phyloP scores from a whole-genome alignment of 176 grass and related monocot genomes.

The Leersia perrieri region DNA sequence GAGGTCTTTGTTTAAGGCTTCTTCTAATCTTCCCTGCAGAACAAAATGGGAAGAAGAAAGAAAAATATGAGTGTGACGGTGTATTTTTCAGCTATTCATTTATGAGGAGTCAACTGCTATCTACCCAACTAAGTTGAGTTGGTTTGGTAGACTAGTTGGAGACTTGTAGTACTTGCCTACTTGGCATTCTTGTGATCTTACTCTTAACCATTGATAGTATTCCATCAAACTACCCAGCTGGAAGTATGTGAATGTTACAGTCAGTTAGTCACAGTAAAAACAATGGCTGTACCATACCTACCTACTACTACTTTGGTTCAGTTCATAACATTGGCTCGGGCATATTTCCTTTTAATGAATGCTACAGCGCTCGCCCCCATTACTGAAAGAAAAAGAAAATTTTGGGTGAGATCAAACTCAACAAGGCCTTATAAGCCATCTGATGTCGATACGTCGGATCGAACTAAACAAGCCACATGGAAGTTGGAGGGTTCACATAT shows the following conservation, averaged over 20 bases:
- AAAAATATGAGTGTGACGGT: background rate
- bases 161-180: background rate
- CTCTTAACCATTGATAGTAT: background rate
- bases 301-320: background rate
- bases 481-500: background rate
- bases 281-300: background rate
- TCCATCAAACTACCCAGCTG: background rate
- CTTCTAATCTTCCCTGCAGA: slow-evolving; percentile 9
- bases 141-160: background rate
- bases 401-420: background rate
- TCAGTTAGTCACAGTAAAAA: background rate
- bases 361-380: background rate
- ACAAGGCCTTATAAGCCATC: background rate
- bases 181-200: background rate
- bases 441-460: background rate
- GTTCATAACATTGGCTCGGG: background rate
- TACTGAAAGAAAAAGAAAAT: background rate
- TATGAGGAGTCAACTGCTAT: slow-evolving; percentile 44
- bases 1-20: background rate
- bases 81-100: slow-evolving; percentile 1
- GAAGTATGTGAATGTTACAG: background rate
- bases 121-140: slow-evolving; percentile 24
- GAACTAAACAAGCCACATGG: background rate
- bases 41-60: slow-evolving; percentile 10
- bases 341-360: background rate